Evolutionary conservation across 768 basidiomycete genomes (phyloP), one percentile per base, ranked within the genome.

Genomic region (Plicaturopsis crispa): DNA sequence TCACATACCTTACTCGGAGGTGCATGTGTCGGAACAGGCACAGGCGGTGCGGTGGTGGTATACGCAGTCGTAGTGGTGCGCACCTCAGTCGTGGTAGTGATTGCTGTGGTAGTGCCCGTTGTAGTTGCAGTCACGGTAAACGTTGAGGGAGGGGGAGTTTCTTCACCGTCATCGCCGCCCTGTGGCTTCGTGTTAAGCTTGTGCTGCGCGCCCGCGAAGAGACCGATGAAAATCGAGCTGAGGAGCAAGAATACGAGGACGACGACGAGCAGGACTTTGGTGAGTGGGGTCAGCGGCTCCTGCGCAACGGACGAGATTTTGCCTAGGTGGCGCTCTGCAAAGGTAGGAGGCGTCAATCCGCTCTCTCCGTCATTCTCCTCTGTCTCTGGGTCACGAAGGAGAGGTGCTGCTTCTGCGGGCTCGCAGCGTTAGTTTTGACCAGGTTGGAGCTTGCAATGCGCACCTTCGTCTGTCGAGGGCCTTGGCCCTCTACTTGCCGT

Each of bases 191-290:
- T 50, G 43, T 75, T 74, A 37, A 91, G 69, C 44, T 78, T 80
- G 52, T 86, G 83, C 55, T 89, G 78, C 1, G 83, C 81, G 7
- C 96, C 96, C 22, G 90, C 84, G 57, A 92, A 97, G 4, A 99
- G 67, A 7, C 94, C 94, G 44, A 93, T 81, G 59, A 94, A 93
- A n/a, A 88, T 70, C 5, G 87, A 84, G 47, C 76, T 80, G 34
- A 90, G 69, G 33, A 97, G 70, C 11, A 98, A 69, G 33, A 99
- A 70, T 19, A 85, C 58, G 43, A 98, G 72, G 0, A 76, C 73
- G 33, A 86, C 65, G 14, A 81, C 66, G 8, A 90, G 76, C 1
- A 98, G 78, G 36, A 89, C 65, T 65, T 89, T 85, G 35, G 89
- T 81, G 44, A 96, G 72, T 16, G 83, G 70, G 1, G 90, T 89